Evolutionary conservation across 345 rosid genomes (phyloP).

Genomic region (Gossypium australe): DNA sequence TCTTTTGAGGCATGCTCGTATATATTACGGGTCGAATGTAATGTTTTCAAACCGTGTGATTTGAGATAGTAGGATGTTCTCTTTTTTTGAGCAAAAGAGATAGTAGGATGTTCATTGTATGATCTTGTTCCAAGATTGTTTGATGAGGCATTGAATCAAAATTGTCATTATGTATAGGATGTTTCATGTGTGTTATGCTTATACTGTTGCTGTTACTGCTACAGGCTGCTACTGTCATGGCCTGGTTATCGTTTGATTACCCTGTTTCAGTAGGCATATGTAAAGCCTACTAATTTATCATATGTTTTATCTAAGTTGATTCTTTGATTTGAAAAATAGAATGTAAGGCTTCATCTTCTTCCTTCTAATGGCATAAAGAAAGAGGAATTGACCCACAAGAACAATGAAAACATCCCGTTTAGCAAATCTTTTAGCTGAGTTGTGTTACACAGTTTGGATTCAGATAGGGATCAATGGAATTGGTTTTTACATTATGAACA

Average conservation of each 20-base stretch:
- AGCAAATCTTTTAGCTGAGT: neutral
- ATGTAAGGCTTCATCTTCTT: neutral
- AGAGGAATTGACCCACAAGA: neutral
- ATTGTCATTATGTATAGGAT: neutral
- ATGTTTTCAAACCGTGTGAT: neutral
- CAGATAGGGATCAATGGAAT: too few species aligned
- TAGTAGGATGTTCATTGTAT: neutral
- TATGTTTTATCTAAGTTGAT: neutral
- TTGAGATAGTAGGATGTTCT: neutral
- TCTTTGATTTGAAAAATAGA: neutral
- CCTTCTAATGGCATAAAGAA: neutral
- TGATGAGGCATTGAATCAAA: too few species aligned
- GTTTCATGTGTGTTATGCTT: neutral
- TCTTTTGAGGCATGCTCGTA: neutral
- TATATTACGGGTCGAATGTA: neutral
- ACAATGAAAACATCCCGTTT: neutral
- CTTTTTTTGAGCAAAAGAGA: too few species aligned
- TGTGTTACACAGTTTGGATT: neutral
- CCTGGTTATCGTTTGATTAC: neutral
- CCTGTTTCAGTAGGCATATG: neutral
- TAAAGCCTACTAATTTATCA: neutral
- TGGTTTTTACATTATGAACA: too few species aligned
- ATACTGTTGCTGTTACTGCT: neutral
- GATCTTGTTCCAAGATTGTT: neutral
- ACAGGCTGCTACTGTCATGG: neutral